Evolutionary conservation across 108 stramenopile species (phyloP), one percentile per base, ranked within the genome.

Genomic region (Schizochytrium sp.): DNA sequence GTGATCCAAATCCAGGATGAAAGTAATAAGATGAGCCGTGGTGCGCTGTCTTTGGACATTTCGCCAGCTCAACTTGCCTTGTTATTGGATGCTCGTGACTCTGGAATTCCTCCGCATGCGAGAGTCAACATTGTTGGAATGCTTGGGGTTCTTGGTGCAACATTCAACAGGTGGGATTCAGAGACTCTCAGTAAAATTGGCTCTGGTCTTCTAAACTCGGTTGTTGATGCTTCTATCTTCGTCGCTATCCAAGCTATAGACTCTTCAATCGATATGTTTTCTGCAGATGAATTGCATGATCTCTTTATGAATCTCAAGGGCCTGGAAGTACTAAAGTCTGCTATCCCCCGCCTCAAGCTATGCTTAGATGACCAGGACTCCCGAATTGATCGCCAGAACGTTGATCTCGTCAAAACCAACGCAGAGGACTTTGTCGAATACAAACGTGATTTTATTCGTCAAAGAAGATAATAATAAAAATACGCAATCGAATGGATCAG

Each of bases 361-460:
- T 69, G 64, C 64, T 44, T 69, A 8, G 28, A 15, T 44, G 64
- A 69, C 64, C 44, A 38, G 64, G 64, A 38, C 12, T 38, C 64
- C 19, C 64, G 64, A 38, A 69, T 69, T 44, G 64, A 69, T 3
- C 64, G 19, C 12, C 12, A 69, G 64, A 38, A 7, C 64, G 64
- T 69, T 15, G 64, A 38, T 38, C 7, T 69, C 0, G 15, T 69
- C 0, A 1, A 44, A 44, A 15, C 42, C 64, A 69, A 69, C 44
- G 64, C 19, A 10, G 64, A 69, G 64, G 64, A 69, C 64, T 69
- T 69, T 69, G 64, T 69, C 42, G 19, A 69, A 69, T 69, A 69
- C 15, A 69, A 69, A 3, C 64, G 44, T 38, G 64, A 69, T 1
- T 2, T 69, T 3, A 69, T 69, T 15, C 64, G 64, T 7, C 64